phyloP scores from a whole-genome alignment of 2,329 filamentous ascomycete genomes.

The Xylariaceae sp. region DNA sequence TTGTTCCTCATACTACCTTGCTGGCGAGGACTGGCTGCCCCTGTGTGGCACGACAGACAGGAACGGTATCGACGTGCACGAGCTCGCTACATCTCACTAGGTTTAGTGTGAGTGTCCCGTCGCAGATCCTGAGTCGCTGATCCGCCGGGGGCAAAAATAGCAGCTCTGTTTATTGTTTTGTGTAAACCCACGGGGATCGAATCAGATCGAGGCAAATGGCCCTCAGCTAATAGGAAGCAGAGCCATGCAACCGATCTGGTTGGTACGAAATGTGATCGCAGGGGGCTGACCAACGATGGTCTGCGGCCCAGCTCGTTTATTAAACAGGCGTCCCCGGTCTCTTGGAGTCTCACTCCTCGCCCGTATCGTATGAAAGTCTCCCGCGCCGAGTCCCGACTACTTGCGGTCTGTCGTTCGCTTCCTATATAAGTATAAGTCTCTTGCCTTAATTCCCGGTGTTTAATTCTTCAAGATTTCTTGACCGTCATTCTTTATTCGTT shows the following conservation, averaged over 20 bases:
- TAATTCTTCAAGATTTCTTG: conserved; percentile 14
- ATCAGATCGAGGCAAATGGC: not conserved
- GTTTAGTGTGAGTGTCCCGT: not conserved
- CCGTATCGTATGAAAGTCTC: not conserved
- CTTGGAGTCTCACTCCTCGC: not conserved
- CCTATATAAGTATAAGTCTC: not conserved
- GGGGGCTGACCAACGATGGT: not conserved
- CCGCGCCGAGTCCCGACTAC: not conserved
- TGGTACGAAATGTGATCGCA: not conserved
- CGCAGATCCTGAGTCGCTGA: not conserved
- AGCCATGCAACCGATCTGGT: not conserved
- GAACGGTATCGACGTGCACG: not conserved
- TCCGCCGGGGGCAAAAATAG: not conserved
- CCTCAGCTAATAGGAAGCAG: not conserved
- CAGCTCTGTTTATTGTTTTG: not conserved
- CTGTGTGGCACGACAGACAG: not conserved
- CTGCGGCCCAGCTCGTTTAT: not conserved
- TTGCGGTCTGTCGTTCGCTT: not conserved
- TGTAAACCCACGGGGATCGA: not conserved
- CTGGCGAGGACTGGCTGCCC: not conserved
- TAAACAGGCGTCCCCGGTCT: not conserved
- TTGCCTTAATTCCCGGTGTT: not conserved
- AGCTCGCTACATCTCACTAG: not conserved
- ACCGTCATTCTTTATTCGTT: conserved; percentile 29
- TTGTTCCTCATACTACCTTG: not conserved